Evolutionary conservation across 306 rosid genomes (phyloP), one percentile per base, ranked within the genome.

Genomic region (Vigna trinervia): DNA sequence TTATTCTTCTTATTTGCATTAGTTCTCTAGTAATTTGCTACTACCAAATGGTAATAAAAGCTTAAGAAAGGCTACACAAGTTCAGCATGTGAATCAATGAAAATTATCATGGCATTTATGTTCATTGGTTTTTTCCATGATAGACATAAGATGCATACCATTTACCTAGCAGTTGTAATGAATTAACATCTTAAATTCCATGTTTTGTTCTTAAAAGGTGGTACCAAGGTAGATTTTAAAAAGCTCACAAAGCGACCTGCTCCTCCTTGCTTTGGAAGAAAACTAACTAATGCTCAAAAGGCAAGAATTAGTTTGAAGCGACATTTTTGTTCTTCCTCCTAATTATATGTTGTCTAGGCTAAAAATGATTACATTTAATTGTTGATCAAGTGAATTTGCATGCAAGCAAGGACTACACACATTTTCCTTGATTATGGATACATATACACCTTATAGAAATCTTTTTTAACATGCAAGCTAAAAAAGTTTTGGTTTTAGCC

Each of bases 401-500:
- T 86, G 80, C 94, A 95, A 98, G 97, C 97, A 70, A 92, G 95
- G 87, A 98, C 99, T 58, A 95, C 99, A 32, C 98, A 95, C 81
- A 91, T 95, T 73, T 95, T 96, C 85, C 83, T 95, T 39, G 99
- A 95, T 82, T 92, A 96, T 73, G 99, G 99, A 89, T 95, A 13
- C 82, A 84, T 92, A 57, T 95, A 92, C 93, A 77, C 85, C 62
- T 80, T 92, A 74, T 90, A 77, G 45, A 95, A 95, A 76, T 87
- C 99, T 17, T 92, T 95, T 20, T 23, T 23, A 23, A 23, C 28
- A 23, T 23, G 28, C 2, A 23, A 23, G 28, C 28, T 23, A 23
- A 23, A 23, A 23, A 23, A 23, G 79, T 68, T 72, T 83, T 88
- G 53, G 84, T 56, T 26, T 75, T 36, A 72, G 76, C 76, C 86